Base-by-base conservation (phyloP, 495 filamentous ascomycete genomes). In the Chaetomium fimeti region DNA sequence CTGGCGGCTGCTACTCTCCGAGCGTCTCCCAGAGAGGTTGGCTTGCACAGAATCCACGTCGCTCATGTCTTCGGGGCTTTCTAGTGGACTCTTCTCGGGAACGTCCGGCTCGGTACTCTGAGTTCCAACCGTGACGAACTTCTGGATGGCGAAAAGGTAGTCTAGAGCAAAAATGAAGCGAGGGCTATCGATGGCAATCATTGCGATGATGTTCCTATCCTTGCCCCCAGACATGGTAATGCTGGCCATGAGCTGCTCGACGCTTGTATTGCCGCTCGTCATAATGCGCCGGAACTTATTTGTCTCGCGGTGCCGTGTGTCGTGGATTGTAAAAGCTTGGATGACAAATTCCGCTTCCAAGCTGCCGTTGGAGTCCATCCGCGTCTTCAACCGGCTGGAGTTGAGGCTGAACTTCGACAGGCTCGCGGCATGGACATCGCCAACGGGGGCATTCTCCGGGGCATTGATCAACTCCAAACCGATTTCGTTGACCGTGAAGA, bases 211-310 rank as follows among this genome's bases (percentile, higher is more conserved):
- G 77, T 90, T 91, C 65, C 86, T 85, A 11, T 97, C 88, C 38
- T 88, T 77, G 4, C 93, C 93, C 28, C 91, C 90, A 9, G 95
- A 93, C 73, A 98, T 93, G 9, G 92, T 92, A 32, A 98, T 78
- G 77, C 89, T 95, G 42, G 94, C 94, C 95, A 98, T 98, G 72
- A 98, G 96, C 77, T 98, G 94, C 71, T 96, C 90, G 12, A 94
- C 92, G 57, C 89, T 88, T 65, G 91, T 90, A 73, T 97, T 98
- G 69, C 92, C 90, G 66, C 95, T 87, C 25, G 93, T 93, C 94
- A 98, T 98, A 76, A 98, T 96, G 74, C 95, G 96, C 49, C 91
- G 85, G 83, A 93, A 98, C 74, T 97, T 97, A 76, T 97, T 98
- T 9, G 87, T 91, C 65, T 94, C 92, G 52, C 85, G 82, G 29